Evolutionary conservation across 805 yeast genomes (phyloP), one percentile per base, ranked within the genome.

Genomic region (Alloascoidea africana): DNA sequence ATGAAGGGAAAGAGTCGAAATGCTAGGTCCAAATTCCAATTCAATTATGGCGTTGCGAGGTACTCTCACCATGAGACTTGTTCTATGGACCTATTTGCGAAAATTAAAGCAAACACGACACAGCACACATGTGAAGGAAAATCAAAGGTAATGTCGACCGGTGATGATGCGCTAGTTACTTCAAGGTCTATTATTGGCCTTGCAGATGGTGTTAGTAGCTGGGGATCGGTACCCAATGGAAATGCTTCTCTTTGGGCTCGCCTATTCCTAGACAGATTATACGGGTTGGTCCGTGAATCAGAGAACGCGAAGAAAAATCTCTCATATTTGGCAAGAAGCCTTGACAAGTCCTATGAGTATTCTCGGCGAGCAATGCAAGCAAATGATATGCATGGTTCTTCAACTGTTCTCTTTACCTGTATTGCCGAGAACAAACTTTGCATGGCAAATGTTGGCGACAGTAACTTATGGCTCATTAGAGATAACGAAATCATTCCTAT

Each of bases 211-310:
- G 44, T 41, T 16, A 39, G 37, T 16, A 44, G 44, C 14, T 41
- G 44, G 44, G 41, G 39, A 27, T 35, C 37, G 15, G 37, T 37
- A 27, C 33, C 27, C 16, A 33, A 36, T 14, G 44, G 44, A 6
- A 40, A 41, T 27, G 44, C 44, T 3, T 39, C 44, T 1, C 35
- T 41, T 3, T 41, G 44, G 44, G 40, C 44, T 11, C 43, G 41
- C 36, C 37, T 39, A 11, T 37, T 41, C 17, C 36, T 41, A n/a
- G 44, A 38, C 23, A 39, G 44, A 19, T 40, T 44, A 4, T 16
- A 8, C n/a, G 13, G n/a, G n/a, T 23, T 8, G 13, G n/a, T 23
- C n/a, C n/a, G 13, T 38, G 38, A 36, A 14, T n/a, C n/a, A n/a
- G 19, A 27, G 14, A 5, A 27, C 8, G 37, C 27, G 11, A 14